phyloP scores from a whole-genome alignment of 495 filamentous ascomycete species.

The Hyaloscypha variabilis region DNA sequence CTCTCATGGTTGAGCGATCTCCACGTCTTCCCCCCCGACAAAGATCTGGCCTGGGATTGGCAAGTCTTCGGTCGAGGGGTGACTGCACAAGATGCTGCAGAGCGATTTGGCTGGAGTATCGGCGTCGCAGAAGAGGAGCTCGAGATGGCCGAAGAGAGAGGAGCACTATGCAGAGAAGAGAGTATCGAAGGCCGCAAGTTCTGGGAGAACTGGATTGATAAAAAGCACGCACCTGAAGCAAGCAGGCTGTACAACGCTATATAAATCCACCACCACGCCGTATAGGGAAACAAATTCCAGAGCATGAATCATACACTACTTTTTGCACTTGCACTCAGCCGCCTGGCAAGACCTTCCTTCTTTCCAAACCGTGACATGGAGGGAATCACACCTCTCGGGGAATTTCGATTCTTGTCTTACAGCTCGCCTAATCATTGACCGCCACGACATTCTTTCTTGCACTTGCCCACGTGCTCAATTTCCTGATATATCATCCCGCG shows the following conservation, averaged over 20 bases:
- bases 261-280: not conserved
- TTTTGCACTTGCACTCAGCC: not conserved
- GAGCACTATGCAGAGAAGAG: conserved; percentile 80
- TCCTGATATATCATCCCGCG: not conserved
- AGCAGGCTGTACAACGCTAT: conserved; percentile 19
- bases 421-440: conserved; percentile 9
- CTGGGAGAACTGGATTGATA: conserved; percentile 67
- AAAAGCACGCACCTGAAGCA: conserved; percentile 13
- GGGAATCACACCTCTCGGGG: not conserved
- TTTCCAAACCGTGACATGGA: not conserved
- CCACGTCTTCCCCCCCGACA: conserved; percentile 63
- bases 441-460: not conserved
- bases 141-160: conserved; percentile 93
- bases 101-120: conserved; percentile 95
- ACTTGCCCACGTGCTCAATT: not conserved
- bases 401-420: not conserved
- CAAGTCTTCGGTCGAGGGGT: conserved; percentile 76
- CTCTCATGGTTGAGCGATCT: conserved; percentile 77
- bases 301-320: not conserved
- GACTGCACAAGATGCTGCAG: conserved; percentile 86
- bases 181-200: conserved; percentile 80
- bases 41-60: conserved; percentile 75
- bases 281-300: not conserved
- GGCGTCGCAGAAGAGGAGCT: conserved; percentile 96
- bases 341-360: not conserved